phyloP scores from a whole-genome alignment of 2,329 filamentous ascomycete species.

The Epichloe festucae region DNA sequence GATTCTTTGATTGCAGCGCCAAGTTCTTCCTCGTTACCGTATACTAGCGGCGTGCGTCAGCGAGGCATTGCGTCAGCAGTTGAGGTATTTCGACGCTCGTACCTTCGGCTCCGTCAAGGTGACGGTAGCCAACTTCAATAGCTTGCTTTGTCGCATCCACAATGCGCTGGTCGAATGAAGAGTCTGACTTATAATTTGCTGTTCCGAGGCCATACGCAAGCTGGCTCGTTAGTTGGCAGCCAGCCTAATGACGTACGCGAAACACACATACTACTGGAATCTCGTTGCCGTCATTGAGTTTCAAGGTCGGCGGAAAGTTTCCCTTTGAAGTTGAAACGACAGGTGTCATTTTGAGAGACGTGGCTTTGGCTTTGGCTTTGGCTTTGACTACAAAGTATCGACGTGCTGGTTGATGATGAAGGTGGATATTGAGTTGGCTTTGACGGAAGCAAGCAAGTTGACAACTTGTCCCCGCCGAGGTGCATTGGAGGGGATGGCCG shows the following conservation, averaged over 20 bases:
- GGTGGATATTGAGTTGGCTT: background rate
- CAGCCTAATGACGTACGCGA: background rate
- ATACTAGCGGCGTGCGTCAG: constrained; percentile 28
- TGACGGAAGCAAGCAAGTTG: too few species aligned
- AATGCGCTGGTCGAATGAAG: constrained; percentile 40
- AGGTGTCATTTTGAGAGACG: constrained; percentile 24
- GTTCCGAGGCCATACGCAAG: constrained; percentile 63
- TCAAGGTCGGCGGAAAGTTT: constrained; percentile 41
- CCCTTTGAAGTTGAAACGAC: constrained; percentile 28
- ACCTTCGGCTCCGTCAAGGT: constrained; percentile 66
- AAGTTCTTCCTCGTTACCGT: constrained; percentile 56
- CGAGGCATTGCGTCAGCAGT: background rate
- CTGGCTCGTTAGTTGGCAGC: constrained; percentile 21
- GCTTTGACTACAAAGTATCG: background rate
- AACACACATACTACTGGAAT: constrained; percentile 49
- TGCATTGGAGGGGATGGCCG: too few species aligned
- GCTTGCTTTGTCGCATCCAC: constrained; percentile 42
- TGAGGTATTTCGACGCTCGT: constrained; percentile 7
- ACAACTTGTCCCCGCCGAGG: too few species aligned
- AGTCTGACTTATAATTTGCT: constrained; percentile 42
- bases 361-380: background rate
- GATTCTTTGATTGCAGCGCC: constrained; percentile 57
- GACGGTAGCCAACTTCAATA: constrained; percentile 55
- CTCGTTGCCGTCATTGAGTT: constrained; percentile 60
- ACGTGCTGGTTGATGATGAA: background rate